A percentile compares a stretch with the other conserved stretches of the same genome.
These are phyloP conservation scores for Gloeophyllum trabeum DNA, from an alignment of 768 basidiomycete genomes.

Conservation along the genomic window DNA sequence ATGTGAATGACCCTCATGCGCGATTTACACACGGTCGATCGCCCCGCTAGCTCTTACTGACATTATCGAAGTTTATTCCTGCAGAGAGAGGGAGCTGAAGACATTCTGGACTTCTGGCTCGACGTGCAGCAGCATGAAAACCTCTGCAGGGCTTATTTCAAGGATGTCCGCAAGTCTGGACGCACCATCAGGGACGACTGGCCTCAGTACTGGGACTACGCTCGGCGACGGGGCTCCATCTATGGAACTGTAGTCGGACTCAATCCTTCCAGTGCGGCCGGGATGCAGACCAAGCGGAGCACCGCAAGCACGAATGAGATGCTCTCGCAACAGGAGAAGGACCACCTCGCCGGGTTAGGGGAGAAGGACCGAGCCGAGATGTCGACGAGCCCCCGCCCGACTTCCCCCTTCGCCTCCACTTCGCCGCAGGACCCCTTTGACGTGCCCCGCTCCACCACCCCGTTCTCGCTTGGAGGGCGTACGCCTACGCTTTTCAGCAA, in stretches of 20 bases:
- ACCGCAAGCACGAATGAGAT: conserved; percentile 73
- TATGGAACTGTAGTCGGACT: conserved; percentile 85
- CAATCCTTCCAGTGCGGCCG: conserved; percentile 35
- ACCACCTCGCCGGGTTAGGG: conserved; percentile 39
- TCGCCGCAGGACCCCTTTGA: conserved; percentile 36
- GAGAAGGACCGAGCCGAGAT: conserved; percentile 34
- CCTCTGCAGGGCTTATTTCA: conserved; percentile 97
- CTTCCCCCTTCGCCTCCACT: conserved; percentile 32
- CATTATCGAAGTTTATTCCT: conserved; percentile 74
- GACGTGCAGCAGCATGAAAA: conserved; percentile 99
- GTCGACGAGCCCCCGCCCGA: conserved; percentile 49
- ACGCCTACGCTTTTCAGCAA: conserved; percentile 69
- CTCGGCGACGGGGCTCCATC: conserved; percentile 82
- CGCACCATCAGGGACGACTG: conserved; percentile 91
- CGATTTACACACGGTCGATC: too few species aligned
- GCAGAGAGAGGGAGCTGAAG: conserved; percentile 92
- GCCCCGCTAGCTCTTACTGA: conserved; percentile 1
- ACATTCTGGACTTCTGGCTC: conserved; percentile 96
- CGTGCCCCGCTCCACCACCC: conserved; percentile 60
- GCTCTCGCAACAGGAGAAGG: conserved; percentile 60
- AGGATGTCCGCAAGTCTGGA: conserved; percentile 93
- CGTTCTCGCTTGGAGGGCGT: conserved; percentile 66
- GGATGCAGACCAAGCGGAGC: conserved; percentile 51
- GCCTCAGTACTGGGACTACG: conserved; percentile 97
- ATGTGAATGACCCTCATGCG: too few species aligned